Base-by-base conservation (phyloP, 2,329 filamentous ascomycete species). In the Arthroderma sp. region DNA sequence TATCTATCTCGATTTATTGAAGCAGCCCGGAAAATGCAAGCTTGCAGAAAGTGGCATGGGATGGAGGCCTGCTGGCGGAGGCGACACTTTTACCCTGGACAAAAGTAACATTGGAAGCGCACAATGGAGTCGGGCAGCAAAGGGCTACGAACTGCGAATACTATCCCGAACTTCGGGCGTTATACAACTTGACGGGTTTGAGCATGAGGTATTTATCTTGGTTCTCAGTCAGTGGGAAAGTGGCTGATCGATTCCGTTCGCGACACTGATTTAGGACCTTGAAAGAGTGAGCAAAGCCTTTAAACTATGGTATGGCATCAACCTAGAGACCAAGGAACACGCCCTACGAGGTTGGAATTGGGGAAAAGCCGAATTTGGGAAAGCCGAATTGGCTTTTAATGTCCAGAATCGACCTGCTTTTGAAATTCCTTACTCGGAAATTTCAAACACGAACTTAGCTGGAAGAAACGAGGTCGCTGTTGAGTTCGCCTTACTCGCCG, bases 381-480 rank as follows among this genome's bases (percentile, higher is more conserved):
- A 96, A 67, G 83, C 87, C 44, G 91, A 98, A 69, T 77, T 98
- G 45, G 78, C 85, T 29, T 98, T 98, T 73, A 96, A 88, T 63
- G 91, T 98, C 33, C 87, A 94, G 61, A 98, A 95, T 65, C 80
- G 87, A 56, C 91, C 91, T 3, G 85, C 89, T 4, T 98, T 98
- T 63, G 91, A 96, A 65, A 81, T 98, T 4, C 88, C 93, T 8
- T 98, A 96, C 69, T 85, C 87, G 39, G 91, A 98, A 64, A 93
- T 98, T 55, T 88, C 85, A 47, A 98, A 98, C 67, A 96, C 91
- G 48, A 98, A 98, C 64, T 67, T 98, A 54, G 91, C 91, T 2
- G 91, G 93, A 52, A 93, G 94, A 67, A 96, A 96, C 58, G 91
- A 98, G 64, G 89, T 98, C 47, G 86, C 91, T 1, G 83, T 98